Conservation (phyloP, 306 rosid genomes). For the Lupinus albus region DNA sequence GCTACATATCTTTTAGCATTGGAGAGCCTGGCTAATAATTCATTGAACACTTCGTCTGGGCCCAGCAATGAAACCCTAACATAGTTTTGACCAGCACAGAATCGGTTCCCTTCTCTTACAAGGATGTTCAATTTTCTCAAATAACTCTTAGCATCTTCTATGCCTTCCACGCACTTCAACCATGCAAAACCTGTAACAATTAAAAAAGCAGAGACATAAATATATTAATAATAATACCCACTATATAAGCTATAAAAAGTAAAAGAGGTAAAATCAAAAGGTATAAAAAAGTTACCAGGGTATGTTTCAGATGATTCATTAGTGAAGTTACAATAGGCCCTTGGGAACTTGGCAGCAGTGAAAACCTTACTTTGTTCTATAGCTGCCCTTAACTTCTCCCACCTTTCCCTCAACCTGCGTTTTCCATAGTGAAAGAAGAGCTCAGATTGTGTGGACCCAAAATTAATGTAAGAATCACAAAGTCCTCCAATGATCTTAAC, state of each 20-base stretch:
- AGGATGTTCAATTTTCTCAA: conserved; percentile 49
- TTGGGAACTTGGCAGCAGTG: conserved; percentile 46
- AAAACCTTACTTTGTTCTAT: conserved; percentile 44
- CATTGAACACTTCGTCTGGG: conserved; percentile 49
- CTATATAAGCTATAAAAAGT: not conserved
- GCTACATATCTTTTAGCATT: conserved; percentile 31
- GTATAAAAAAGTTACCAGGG: conserved; percentile 51
- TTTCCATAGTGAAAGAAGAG: conserved; percentile 55
- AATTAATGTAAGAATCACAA: conserved; percentile 55
- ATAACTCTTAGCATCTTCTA: conserved; percentile 49
- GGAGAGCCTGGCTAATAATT: conserved; percentile 53
- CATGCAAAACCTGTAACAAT: conserved; percentile 63
- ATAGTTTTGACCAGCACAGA: conserved; percentile 56
- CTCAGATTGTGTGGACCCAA: conserved; percentile 39
- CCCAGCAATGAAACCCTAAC: conserved; percentile 61
- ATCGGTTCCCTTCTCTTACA: conserved; percentile 60
- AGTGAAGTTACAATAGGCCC: conserved; percentile 54
- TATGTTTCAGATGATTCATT: conserved; percentile 49
- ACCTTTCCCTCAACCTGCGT: conserved; percentile 55
- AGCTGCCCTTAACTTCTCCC: conserved; percentile 60
- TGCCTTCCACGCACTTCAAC: conserved; percentile 62
- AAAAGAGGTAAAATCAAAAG: not conserved
- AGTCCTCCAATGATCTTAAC: conserved; percentile 65
- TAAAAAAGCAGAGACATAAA: not conserved
- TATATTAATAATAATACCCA: not conserved